These are phyloP conservation scores for Mycosphaerella sp. DNA, from an alignment of 2,329 filamentous ascomycete genomes.

Conservation along the genomic window DNA sequence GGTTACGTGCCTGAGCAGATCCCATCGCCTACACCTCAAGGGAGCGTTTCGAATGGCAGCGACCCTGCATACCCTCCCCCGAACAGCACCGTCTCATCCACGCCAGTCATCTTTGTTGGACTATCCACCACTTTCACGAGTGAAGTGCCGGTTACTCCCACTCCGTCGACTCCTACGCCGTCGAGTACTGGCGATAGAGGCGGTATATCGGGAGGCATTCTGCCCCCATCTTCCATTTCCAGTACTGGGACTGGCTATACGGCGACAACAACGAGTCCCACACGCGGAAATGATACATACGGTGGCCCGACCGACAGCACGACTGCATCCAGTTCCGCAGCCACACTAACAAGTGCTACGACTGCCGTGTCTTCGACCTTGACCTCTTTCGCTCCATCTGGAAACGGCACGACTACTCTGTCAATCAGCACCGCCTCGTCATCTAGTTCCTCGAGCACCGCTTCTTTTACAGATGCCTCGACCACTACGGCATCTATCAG, in stretches of 20 bases:
- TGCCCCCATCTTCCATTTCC: background rate
- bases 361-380: slow-evolving; percentile 16
- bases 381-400: slow-evolving; percentile 21
- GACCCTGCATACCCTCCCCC: background rate
- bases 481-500: slow-evolving; percentile 16
- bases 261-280: background rate
- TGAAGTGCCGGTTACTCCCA: background rate
- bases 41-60: background rate
- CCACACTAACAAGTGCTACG: slow-evolving; percentile 5
- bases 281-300: background rate
- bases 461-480: slow-evolving; percentile 20
- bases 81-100: slow-evolving; percentile 12
- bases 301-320: background rate
- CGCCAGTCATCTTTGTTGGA: slow-evolving; percentile 30
- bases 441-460: slow-evolving; percentile 28
- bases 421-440: slow-evolving; percentile 22
- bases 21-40: slow-evolving; percentile 4
- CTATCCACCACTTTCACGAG: slow-evolving; percentile 16
- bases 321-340: background rate
- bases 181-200: background rate
- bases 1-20: slow-evolving; percentile 3
- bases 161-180: slow-evolving; percentile 1
- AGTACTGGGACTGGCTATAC: background rate
- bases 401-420: slow-evolving; percentile 11
- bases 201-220: background rate